These are phyloP conservation scores for Boletales sp. DNA, from an alignment of 768 basidiomycete genomes.

Conservation along the genomic window DNA sequence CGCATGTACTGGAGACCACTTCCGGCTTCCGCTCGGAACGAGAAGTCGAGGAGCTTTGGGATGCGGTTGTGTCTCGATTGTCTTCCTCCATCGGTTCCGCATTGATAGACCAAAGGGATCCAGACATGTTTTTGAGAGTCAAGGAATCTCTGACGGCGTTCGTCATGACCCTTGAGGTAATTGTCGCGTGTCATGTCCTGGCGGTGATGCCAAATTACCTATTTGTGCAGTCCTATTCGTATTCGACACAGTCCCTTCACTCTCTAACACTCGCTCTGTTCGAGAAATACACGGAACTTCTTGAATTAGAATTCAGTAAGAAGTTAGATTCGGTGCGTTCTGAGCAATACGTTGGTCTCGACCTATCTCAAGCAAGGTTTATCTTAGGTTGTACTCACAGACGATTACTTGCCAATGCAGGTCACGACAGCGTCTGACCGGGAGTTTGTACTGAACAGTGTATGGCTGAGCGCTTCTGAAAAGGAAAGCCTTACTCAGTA, in stretches of 20 bases:
- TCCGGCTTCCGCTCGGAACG: constrained; percentile 84
- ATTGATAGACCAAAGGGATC: constrained; percentile 69
- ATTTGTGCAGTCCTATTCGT: constrained; percentile 69
- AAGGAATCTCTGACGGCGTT: constrained; percentile 85
- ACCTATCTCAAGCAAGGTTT: background rate
- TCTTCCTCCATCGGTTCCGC: constrained; percentile 71
- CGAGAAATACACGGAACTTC: constrained; percentile 79
- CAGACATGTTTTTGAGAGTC: constrained; percentile 74
- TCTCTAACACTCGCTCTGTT: constrained; percentile 84
- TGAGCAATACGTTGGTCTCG: background rate
- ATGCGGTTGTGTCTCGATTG: constrained; percentile 72
- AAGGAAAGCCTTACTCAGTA: constrained; percentile 57
- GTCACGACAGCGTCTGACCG: constrained; percentile 57
- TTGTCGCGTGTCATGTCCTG: constrained; percentile 7
- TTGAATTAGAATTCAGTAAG: constrained; percentile 76
- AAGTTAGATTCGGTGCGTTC: constrained; percentile 74
- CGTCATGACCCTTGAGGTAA: constrained; percentile 88
- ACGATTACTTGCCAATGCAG: constrained; percentile 89
- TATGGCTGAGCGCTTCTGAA: constrained; percentile 78
- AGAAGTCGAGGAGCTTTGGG: constrained; percentile 96
- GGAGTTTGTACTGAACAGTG: constrained; percentile 69
- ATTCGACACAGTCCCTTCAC: constrained; percentile 79
- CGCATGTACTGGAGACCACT: constrained; percentile 85
- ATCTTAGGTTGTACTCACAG: constrained; percentile 71
- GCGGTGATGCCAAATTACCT: constrained; percentile 2